Conservation (phyloP, 768 basidiomycete genomes). For the Amanita rimosa region DNA sequence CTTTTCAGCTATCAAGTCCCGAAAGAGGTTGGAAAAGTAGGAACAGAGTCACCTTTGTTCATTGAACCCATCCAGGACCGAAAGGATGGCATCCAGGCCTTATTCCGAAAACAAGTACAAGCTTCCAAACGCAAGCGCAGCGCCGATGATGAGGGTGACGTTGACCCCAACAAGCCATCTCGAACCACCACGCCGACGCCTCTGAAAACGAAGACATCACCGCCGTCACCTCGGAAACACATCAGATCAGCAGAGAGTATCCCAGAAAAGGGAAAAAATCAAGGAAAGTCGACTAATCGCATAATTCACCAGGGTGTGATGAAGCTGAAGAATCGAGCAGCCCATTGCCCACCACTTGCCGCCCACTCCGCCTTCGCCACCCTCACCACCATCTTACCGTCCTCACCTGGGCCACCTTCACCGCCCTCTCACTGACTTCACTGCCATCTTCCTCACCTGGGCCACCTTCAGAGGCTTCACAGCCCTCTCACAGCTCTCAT, state of each 20-base stretch:
- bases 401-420: too few relatives aligned
- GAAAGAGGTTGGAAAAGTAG: slow-evolving; percentile 85
- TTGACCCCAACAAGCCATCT: neutral
- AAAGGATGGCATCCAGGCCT: slow-evolving; percentile 78
- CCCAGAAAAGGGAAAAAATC: slow-evolving; percentile 3
- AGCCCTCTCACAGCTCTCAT: too few relatives aligned
- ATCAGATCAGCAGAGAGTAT: neutral
- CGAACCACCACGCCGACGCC: neutral
- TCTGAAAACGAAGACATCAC: neutral
- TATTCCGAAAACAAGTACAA: slow-evolving; percentile 58
- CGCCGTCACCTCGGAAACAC: neutral
- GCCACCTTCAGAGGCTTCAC: too few relatives aligned
- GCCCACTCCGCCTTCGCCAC: too few relatives aligned
- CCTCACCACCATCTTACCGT: too few relatives aligned
- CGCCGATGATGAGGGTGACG: neutral
- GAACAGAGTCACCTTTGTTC: slow-evolving; percentile 71
- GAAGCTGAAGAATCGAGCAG: too few relatives aligned
- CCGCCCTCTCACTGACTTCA: too few relatives aligned
- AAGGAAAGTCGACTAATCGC: too few relatives aligned
- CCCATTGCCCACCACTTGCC: too few relatives aligned
- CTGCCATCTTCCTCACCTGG: too few relatives aligned
- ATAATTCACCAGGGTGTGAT: too few relatives aligned
- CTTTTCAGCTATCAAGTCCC: slow-evolving; percentile 71
- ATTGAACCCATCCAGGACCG: slow-evolving; percentile 70
- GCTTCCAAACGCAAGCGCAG: slow-evolving; percentile 1